Evolutionary conservation across 306 rosid species (phyloP).

Genomic region (Fagus sylvatica): DNA sequence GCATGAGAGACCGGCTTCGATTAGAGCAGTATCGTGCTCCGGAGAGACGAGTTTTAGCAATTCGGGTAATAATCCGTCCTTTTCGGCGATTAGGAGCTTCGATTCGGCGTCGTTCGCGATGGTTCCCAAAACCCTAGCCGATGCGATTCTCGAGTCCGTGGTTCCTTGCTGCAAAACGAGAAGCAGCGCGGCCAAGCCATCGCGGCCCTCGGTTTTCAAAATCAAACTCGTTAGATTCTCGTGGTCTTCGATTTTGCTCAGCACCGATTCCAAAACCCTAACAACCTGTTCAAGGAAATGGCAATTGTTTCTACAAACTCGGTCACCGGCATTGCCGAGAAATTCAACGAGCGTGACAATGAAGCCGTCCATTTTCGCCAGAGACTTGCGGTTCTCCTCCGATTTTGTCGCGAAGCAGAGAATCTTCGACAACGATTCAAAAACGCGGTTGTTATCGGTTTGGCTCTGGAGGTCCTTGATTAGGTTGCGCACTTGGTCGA

Average conservation of each 20-base stretch:
- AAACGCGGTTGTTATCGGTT: background rate
- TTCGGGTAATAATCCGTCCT: conserved; percentile 52
- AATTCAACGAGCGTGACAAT: conserved; percentile 44
- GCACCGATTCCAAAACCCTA: conserved; percentile 44
- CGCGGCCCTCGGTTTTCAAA: conserved; percentile 32
- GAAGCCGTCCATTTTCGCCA: conserved; percentile 47
- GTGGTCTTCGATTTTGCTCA: conserved; percentile 33
- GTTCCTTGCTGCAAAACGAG: conserved; percentile 52
- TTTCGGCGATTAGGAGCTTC: conserved; percentile 61
- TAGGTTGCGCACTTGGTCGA: conserved; percentile 38
- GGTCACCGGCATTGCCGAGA: conserved; percentile 55
- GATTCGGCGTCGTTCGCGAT: conserved; percentile 57
- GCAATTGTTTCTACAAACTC: conserved; percentile 15
- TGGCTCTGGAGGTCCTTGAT: conserved; percentile 24
- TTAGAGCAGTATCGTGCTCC: conserved; percentile 46
- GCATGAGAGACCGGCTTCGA: conserved; percentile 58
- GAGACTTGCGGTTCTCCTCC: conserved; percentile 57
- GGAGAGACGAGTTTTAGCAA: conserved; percentile 48
- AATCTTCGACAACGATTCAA: conserved; percentile 46
- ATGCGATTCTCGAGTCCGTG: conserved; percentile 42
- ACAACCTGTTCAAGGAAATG: conserved; percentile 49
- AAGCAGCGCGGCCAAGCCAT: conserved; percentile 54
- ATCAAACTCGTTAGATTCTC: conserved; percentile 38
- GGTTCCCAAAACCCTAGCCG: conserved; percentile 52
- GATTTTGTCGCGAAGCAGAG: conserved; percentile 54